Evolutionary conservation across 371 early-diverging fungal species (phyloP), one percentile per base, ranked within the genome.

Genomic region (Syncephalastrum sp.): DNA sequence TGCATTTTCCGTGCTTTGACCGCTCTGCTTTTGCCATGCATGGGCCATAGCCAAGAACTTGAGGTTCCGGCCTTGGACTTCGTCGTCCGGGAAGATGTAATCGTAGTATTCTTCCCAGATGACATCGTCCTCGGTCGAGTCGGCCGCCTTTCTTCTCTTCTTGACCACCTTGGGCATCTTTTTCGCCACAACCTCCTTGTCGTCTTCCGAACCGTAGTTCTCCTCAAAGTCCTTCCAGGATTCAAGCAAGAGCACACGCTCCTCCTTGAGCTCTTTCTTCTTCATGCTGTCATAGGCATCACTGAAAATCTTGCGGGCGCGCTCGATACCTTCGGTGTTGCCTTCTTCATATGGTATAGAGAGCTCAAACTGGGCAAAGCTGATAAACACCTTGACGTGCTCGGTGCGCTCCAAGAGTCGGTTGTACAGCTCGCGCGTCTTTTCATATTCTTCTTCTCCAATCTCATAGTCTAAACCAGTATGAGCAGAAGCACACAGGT

Each of bases 331-430:
- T 50, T 76, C 74, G n/a, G 50, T 66, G 16, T 67, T 70, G 12
- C 57, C 64, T 5, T 83, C 77, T 33, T 78, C 77, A 52, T 78
- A 74, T 8, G 84, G 77, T 56, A 85, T 81, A 43, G 78, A 69
- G 4, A 86, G 70, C 67, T 97, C 97, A 60, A 95, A 96, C 48
- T 88, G 93, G 43, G 97, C 97, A 74, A 77, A 90, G 65, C 94
- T 92, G 63, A 96, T 90, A 88, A 94, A 96, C n/a, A 97, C 97
- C 82, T 97, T 97, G 70, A 95, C 94, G 60, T 98, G 98, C 23
- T 86, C 87, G 4, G 95, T 95, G 50, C 91, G 83, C 54, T 89
- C 73, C 68, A 97, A 67, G 54, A 98, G 68, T 14, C 95, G 83
- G 58, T 86, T 77, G 75, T 98, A 98, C 19, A 98, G 70, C 0